Evolutionary conservation across 306 rosid species (phyloP).

Genomic region (Albizia julibrissin): DNA sequence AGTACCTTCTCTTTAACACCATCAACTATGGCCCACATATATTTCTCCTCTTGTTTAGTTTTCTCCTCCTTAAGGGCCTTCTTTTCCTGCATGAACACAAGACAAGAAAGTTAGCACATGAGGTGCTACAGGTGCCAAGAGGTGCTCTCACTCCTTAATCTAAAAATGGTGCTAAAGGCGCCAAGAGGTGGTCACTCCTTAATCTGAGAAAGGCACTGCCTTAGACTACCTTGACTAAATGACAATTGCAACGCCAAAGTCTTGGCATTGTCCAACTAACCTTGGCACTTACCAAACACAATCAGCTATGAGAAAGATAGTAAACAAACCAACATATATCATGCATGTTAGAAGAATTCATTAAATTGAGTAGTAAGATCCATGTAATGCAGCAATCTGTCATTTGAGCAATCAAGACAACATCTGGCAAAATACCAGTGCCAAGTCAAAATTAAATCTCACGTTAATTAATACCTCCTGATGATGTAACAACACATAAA

Average conservation of each 20-base stretch:
- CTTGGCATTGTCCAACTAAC: neutral
- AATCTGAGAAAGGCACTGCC: neutral
- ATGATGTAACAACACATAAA: neutral
- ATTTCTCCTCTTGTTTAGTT: slow-evolving; percentile 87
- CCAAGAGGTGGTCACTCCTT: neutral
- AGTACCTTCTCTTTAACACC: slow-evolving; percentile 96
- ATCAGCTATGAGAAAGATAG: neutral
- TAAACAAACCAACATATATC: neutral
- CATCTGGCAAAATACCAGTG: neutral
- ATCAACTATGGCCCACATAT: slow-evolving; percentile 93
- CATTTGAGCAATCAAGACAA: neutral
- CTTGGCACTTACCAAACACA: neutral
- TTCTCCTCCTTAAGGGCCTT: slow-evolving; percentile 88
- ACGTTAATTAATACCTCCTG: neutral
- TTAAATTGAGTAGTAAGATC: neutral
- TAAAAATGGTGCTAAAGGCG: neutral
- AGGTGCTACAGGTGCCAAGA: neutral
- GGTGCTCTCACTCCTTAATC: neutral
- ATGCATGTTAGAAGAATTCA: neutral
- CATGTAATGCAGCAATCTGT: neutral
- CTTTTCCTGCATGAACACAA: slow-evolving; percentile 73
- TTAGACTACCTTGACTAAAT: neutral
- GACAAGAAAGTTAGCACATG: neutral
- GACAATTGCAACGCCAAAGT: neutral
- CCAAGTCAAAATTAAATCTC: slow-evolving; percentile 27